Percentiles rank a stretch among this genome's conserved stretches.
Evolutionary conservation across 345 rosid species (phyloP).

Genomic region (Anastatica hierochuntica): DNA sequence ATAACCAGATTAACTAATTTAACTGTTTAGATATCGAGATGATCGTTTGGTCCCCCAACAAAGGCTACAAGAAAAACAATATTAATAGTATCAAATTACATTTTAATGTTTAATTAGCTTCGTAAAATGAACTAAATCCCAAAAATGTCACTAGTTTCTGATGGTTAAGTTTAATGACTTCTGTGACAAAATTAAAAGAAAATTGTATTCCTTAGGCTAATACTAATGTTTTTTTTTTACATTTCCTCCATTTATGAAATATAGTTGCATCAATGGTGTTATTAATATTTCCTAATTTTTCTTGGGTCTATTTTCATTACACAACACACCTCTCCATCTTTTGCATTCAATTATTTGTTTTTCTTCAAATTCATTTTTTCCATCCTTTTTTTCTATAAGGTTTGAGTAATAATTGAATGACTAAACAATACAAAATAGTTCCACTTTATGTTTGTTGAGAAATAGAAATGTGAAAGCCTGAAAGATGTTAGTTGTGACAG

Average conservation of each 20-base stretch:
- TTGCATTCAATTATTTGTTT: slow-evolving; percentile 8
- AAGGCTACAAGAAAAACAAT: slow-evolving; percentile 14
- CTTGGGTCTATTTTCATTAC: too few species aligned
- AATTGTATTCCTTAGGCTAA: too few species aligned
- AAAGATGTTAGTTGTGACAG: slow-evolving; percentile 11
- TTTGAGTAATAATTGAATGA: slow-evolving; percentile 4
- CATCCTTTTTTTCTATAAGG: not conserved
- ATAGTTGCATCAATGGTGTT: too few species aligned
- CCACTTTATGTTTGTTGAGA: slow-evolving; percentile 13
- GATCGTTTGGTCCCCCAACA: slow-evolving; percentile 20
- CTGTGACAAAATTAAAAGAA: not conserved
- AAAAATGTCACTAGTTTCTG: too few species aligned
- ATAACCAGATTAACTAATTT: too few species aligned
- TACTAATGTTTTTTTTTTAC: not conserved
- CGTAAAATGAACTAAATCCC: too few species aligned
- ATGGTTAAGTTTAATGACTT: too few species aligned
- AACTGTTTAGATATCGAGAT: slow-evolving; percentile 24
- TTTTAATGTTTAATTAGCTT: too few species aligned
- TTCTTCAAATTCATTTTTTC: not conserved
- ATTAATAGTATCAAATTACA: not conserved
- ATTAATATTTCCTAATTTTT: too few species aligned
- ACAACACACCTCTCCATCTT: slow-evolving; percentile 8
- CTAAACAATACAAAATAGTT: slow-evolving; percentile 15
- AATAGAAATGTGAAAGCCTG: slow-evolving; percentile 11
- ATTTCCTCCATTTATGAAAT: too few species aligned